These are phyloP conservation scores for Ogataea degrootiae DNA, from an alignment of 805 yeast genomes.

Conservation along the genomic window DNA sequence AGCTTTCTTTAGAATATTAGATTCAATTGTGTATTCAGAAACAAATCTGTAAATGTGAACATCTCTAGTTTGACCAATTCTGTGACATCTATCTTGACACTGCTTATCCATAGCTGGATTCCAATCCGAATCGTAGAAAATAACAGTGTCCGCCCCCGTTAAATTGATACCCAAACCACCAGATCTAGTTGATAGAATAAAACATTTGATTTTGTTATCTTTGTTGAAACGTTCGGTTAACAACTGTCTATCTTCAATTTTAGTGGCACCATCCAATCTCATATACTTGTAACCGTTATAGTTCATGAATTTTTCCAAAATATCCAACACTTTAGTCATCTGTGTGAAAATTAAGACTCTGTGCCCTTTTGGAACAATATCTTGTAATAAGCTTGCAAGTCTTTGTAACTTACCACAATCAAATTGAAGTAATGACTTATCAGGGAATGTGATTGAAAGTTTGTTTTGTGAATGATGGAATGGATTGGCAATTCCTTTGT, in stretches of 20 bases:
- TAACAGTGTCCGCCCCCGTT: slow-evolving; percentile 98
- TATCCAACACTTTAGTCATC: slow-evolving; percentile 94
- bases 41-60: slow-evolving; percentile 96
- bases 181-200: slow-evolving; percentile 89
- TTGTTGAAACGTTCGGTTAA: slow-evolving; percentile 89
- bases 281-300: slow-evolving; percentile 91
- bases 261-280: slow-evolving; percentile 96
- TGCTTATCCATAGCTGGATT: slow-evolving; percentile 99
- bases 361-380: slow-evolving; percentile 82
- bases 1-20: slow-evolving; percentile 89
- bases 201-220: slow-evolving; percentile 82
- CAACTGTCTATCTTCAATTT: slow-evolving; percentile 93
- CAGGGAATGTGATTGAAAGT: slow-evolving; percentile 92
- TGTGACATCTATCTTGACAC: slow-evolving; percentile 98
- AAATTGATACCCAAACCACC: slow-evolving; percentile 97
- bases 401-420: slow-evolving; percentile 97
- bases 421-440: slow-evolving; percentile 82
- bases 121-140: slow-evolving; percentile 98
- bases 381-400: slow-evolving; percentile 67
- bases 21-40: slow-evolving; percentile 92
- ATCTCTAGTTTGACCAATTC: slow-evolving; percentile 97
- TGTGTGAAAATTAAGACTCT: slow-evolving; percentile 95
- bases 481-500: slow-evolving; percentile 36
- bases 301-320: slow-evolving; percentile 87
- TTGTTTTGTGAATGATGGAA: slow-evolving; percentile 84